Conservation (phyloP, 2,329 filamentous ascomycete genomes). For the Colletotrichum brevisporum region DNA sequence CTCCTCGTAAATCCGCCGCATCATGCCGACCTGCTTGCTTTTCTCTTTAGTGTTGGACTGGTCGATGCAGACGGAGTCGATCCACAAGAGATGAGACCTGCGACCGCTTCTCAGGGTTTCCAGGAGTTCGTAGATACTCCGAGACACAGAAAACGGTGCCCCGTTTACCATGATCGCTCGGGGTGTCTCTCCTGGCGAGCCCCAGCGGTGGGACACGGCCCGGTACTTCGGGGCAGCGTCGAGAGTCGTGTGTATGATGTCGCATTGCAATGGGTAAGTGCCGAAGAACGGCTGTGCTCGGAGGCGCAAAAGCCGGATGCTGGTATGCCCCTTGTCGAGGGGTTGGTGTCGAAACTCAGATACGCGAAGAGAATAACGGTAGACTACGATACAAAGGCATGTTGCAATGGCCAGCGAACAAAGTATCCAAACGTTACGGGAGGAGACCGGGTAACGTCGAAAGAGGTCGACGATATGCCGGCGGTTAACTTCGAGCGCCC, state of each 20-base stretch:
- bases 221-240: not conserved
- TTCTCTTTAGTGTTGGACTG: not conserved
- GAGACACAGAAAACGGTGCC: not conserved
- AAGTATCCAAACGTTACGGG: too few species aligned
- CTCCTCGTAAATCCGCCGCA: constrained; percentile 3
- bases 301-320: not conserved
- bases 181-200: not conserved
- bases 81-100: not conserved
- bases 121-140: not conserved
- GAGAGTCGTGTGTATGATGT: not conserved
- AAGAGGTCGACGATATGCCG: too few species aligned
- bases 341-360: not conserved
- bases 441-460: too few species aligned
- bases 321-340: not conserved
- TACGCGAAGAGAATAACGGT: not conserved
- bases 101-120: not conserved
- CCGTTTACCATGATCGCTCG: not conserved
- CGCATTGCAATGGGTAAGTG: not conserved
- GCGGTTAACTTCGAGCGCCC: not conserved
- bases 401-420: not conserved
- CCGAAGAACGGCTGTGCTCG: not conserved
- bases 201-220: not conserved
- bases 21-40: constrained; percentile 2
- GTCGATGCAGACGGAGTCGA: constrained; percentile 10
- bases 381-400: not conserved